These are phyloP conservation scores for Echria macrotheca DNA, from an alignment of 495 filamentous ascomycete genomes.

Conservation along the genomic window DNA sequence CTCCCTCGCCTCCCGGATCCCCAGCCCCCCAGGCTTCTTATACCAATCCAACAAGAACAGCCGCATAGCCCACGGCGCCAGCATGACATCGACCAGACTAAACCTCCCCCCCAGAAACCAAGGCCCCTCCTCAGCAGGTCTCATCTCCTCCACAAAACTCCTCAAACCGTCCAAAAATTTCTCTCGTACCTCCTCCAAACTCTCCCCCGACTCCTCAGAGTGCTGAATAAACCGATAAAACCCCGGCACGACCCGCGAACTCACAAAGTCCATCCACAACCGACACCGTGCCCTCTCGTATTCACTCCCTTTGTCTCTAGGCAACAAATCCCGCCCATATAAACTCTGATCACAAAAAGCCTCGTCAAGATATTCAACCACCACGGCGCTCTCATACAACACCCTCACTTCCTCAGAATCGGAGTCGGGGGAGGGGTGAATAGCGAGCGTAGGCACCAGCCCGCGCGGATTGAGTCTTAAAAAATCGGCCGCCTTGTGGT, in stretches of 20 bases:
- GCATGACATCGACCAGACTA: slow-evolving; percentile 55
- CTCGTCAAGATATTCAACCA: slow-evolving; percentile 69
- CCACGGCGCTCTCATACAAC: slow-evolving; percentile 60
- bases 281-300: slow-evolving; percentile 55
- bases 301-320: slow-evolving; percentile 23
- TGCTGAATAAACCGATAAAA: slow-evolving; percentile 64
- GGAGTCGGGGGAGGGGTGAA: slow-evolving; percentile 17
- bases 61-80: slow-evolving; percentile 62
- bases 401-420: slow-evolving; percentile 43
- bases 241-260: slow-evolving; percentile 54
- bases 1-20: slow-evolving; percentile 40
- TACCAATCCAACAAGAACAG: slow-evolving; percentile 67
- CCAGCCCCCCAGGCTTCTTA: slow-evolving; percentile 55
- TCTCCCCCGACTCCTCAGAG: slow-evolving; percentile 45
- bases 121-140: slow-evolving; percentile 42
- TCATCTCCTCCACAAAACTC: slow-evolving; percentile 56
- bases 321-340: slow-evolving; percentile 45
- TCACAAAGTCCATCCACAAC: slow-evolving; percentile 67
- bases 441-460: slow-evolving; percentile 58
- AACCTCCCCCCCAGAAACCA: slow-evolving; percentile 57
- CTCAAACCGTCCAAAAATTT: slow-evolving; percentile 49
- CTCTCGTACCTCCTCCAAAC: slow-evolving; percentile 35
- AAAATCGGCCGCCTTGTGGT: slow-evolving; percentile 58
- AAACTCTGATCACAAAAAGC: slow-evolving; percentile 38
- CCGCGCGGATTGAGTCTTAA: slow-evolving; percentile 63